Evolutionary conservation across 192 early-diverging fungal species (phyloP), one percentile per base, ranked within the genome.

Genomic region (Phlyctochytrium bullatum): DNA sequence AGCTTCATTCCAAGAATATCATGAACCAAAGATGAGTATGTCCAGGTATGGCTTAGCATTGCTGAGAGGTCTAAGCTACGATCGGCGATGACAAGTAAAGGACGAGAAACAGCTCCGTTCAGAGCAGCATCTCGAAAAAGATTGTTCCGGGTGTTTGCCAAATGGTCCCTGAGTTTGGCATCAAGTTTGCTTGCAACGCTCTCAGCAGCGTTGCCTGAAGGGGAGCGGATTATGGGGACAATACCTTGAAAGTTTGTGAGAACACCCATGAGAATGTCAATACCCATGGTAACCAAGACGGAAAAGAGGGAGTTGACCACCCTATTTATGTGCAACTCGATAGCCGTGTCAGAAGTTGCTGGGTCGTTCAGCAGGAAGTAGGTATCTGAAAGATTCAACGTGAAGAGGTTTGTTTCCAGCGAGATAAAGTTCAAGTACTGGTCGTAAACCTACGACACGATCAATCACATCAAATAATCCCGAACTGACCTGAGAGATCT

Each of bases 1-100:
- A 98, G 83, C 57, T 89, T 89, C 85, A 99, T 87, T 36, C 94
- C 92, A 36, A 95, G 85, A 1, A 98, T 83, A 74, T 99, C 97
- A 77, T 99, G 96, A 14, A 99, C 85, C 28, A 99, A 81, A 0
- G 93, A 91, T 66, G 95, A 90, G 75, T 99, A 99, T 0, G 96
- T 98, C 97, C 97, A 99, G 6, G 96, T 92, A 76, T 99, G 97
- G 61, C 80, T 88, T 54, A 99, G 81, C 89, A 99, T 93, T 12
- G 91, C 85, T 6, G 86, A 84, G 53, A 98, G 74, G 77, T 99
- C 97, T 79, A 96, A 77, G 68, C 91, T 92, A 34, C 97, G 83
- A 62, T 99, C 97, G 29, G 97, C 74, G 10, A 99, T 75, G 14
- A 99, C 86, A 56, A 99, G 78, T 3, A 96, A 90, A 62, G 73